phyloP scores from a whole-genome alignment of 345 rosid species.

The Salix purpurea region DNA sequence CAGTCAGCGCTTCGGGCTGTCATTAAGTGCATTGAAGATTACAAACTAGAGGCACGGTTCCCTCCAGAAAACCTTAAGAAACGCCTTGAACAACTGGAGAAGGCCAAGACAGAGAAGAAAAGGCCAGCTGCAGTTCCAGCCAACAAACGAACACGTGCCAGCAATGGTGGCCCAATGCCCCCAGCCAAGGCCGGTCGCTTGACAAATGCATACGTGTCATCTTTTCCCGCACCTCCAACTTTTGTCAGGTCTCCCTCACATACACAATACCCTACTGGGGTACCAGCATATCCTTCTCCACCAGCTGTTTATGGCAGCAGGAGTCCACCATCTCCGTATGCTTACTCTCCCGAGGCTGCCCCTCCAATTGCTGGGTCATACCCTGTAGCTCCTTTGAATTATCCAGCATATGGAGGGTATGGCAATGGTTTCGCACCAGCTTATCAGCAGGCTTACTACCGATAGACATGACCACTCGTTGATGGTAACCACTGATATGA shows the following conservation, averaged over 20 bases:
- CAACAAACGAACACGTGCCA: conserved; percentile 85
- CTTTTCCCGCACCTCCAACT: conserved; percentile 70
- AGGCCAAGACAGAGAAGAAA: conserved; percentile 85
- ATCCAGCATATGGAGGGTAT: conserved; percentile 56
- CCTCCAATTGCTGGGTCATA: conserved; percentile 46
- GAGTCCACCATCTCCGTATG: conserved; percentile 56
- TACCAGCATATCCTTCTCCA: conserved; percentile 67
- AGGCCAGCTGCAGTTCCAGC: conserved; percentile 79
- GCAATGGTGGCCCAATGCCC: conserved; percentile 93
- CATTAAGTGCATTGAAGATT: conserved; percentile 94
- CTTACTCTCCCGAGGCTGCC: conserved; percentile 61
- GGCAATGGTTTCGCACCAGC: conserved; percentile 56
- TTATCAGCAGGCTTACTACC: conserved; percentile 81
- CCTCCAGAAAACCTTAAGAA: conserved; percentile 95
- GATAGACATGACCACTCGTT: conserved; percentile 53
- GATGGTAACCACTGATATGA: conserved; percentile 77
- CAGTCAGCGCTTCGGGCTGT: conserved; percentile 91
- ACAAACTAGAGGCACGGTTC: conserved; percentile 76
- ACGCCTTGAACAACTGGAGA: conserved; percentile 96
- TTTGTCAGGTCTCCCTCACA: conserved; percentile 86
- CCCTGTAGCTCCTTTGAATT: conserved; percentile 57
- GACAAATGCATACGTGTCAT: conserved; percentile 88
- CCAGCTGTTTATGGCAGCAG: conserved; percentile 55
- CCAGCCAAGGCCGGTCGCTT: conserved; percentile 98
- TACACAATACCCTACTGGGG: conserved; percentile 55